A percentile compares a stretch with the other conserved stretches of the same genome.
These are phyloP conservation scores for Salinomyces thailandicus DNA, from an alignment of 2,329 filamentous ascomycete genomes.

Conservation along the genomic window DNA sequence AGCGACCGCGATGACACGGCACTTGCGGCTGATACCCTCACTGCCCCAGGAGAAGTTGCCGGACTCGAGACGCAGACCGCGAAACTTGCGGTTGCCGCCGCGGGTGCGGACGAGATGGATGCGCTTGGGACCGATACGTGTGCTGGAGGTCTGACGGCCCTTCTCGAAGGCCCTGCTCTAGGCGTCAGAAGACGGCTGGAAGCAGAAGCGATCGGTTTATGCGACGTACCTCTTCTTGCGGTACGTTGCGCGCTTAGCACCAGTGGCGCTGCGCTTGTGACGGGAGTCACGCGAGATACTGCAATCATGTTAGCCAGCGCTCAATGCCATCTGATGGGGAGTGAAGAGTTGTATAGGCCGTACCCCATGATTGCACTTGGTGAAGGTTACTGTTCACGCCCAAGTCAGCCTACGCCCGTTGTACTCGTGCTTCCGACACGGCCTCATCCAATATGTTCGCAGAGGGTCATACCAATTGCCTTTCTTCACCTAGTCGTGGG, in stretches of 20 bases:
- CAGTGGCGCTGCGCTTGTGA: conserved; percentile 99
- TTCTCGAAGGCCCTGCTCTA: conserved; percentile 98
- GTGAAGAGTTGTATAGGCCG: conserved; percentile 15
- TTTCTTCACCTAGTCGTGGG: conserved; percentile 4
- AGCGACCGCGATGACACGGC: conserved; percentile 93
- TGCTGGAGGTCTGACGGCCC: conserved; percentile 98
- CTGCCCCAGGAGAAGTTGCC: conserved; percentile 99
- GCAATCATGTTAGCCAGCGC: conserved; percentile 27
- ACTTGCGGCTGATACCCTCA: conserved; percentile 96
- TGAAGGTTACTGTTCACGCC: conserved; percentile 30
- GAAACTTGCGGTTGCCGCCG: conserved; percentile 99
- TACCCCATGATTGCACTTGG: conserved; percentile 45
- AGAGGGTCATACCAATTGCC: conserved; percentile 4
- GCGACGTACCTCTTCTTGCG: conserved; percentile 47
- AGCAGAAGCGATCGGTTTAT: conserved; percentile 52
- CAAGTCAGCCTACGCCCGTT: background rate
- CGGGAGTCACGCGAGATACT: conserved; percentile 99
- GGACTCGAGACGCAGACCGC: conserved; percentile 93
- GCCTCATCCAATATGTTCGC: too few species aligned
- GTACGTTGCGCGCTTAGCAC: conserved; percentile 67
- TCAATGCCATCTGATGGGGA: conserved; percentile 4
- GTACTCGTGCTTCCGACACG: too few species aligned
- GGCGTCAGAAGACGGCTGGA: conserved; percentile 52
- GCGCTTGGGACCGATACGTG: conserved; percentile 95
- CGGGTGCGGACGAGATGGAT: conserved; percentile 94